Conservation (phyloP, 169 alveolate species). For the Miamiensis avidus region DNA sequence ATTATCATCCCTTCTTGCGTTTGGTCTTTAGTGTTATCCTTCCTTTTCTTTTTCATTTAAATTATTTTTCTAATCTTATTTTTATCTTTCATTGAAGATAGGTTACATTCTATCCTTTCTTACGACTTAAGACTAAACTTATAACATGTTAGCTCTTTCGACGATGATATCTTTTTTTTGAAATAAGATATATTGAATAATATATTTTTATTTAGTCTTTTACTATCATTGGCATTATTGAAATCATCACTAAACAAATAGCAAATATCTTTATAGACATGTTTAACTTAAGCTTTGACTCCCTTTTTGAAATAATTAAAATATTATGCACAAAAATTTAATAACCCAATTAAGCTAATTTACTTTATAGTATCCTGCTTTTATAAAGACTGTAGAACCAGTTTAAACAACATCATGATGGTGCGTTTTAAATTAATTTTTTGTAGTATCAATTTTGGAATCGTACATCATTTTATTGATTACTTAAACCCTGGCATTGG, state of each 20-base stretch:
- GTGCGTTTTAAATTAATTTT: not conserved
- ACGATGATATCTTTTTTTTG: not conserved
- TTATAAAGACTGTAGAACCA: not conserved
- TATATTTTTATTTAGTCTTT: too few relatives aligned
- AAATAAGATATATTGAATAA: too few relatives aligned
- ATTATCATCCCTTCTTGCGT: too few relatives aligned
- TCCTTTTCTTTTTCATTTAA: too few relatives aligned
- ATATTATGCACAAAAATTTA: too few relatives aligned
- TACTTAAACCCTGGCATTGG: too few relatives aligned
- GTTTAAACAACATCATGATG: not conserved
- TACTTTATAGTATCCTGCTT: not conserved
- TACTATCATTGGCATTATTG: not conserved
- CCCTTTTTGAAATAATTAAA: too few relatives aligned
- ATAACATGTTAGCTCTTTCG: not conserved
- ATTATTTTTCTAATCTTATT: too few relatives aligned
- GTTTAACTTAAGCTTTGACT: not conserved
- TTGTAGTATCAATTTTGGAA: not conserved
- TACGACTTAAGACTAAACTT: not conserved
- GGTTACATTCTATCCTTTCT: not conserved
- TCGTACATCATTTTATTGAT: not conserved
- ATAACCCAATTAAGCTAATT: too few relatives aligned
- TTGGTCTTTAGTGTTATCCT: too few relatives aligned
- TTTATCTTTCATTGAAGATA: not conserved
- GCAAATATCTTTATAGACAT: not conserved
- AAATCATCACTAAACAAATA: not conserved